Evolutionary conservation across 148 eudicot genomes (phyloP).

Genomic region (Silene conica): DNA sequence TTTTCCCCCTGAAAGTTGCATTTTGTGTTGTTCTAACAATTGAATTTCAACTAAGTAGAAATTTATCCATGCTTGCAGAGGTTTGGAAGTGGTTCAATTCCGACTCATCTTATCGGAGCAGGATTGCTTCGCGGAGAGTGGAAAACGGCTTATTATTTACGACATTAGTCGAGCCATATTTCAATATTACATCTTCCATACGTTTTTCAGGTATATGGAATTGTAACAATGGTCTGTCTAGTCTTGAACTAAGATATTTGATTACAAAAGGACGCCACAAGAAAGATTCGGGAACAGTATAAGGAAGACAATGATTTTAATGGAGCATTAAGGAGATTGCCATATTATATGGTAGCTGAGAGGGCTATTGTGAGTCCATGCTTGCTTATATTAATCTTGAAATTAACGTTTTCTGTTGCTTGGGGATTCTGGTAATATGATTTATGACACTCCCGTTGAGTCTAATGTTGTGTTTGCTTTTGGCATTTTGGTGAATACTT

Average conservation of each 20-base stretch:
- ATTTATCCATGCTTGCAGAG: conserved; percentile 41
- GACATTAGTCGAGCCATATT: conserved; percentile 13
- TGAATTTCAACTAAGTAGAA: conserved; percentile 11
- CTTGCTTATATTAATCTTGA: conserved; percentile 13
- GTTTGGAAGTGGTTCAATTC: conserved; percentile 92
- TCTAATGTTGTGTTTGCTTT: background rate
- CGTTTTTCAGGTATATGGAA: conserved; percentile 12
- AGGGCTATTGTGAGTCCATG: conserved; percentile 75
- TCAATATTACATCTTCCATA: conserved; percentile 8
- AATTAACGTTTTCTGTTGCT: background rate
- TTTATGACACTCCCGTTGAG: background rate
- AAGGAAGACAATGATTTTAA: conserved; percentile 79
- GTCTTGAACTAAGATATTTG: conserved; percentile 46
- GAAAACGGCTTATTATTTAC: conserved; percentile 29
- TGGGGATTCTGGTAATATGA: background rate
- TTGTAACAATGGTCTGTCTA: conserved; percentile 12
- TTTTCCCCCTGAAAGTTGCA: background rate
- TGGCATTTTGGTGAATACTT: too few species aligned
- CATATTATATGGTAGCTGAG: conserved; percentile 84
- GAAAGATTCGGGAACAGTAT: conserved; percentile 69
- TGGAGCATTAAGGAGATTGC: conserved; percentile 75
- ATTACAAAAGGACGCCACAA: conserved; percentile 69
- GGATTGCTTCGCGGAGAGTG: conserved; percentile 88
- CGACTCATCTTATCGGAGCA: conserved; percentile 90
- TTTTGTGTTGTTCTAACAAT: conserved; percentile 1